Conservation (phyloP, 2,329 filamentous ascomycete species). For the Neoascochyta sp. region DNA sequence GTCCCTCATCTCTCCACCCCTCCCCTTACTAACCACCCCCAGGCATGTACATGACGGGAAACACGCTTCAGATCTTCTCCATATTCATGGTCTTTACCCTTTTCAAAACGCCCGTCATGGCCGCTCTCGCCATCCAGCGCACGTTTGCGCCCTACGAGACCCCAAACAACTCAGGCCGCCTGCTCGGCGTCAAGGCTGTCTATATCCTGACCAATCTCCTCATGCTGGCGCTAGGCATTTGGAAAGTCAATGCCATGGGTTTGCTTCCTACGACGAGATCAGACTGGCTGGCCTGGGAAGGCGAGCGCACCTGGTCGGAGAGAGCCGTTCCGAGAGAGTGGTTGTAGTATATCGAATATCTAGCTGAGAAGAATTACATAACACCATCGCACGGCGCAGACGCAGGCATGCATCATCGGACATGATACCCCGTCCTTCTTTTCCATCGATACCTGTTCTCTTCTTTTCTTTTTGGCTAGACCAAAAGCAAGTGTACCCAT, state of each 20-base stretch:
- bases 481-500: too few species aligned
- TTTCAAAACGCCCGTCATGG: slow-evolving; percentile 92
- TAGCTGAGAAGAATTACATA: too few species aligned
- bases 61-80: slow-evolving; percentile 96
- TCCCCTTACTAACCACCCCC: neutral
- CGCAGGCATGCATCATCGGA: too few species aligned
- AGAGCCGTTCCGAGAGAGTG: slow-evolving; percentile 36
- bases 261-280: slow-evolving; percentile 92
- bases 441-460: too few species aligned
- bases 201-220: slow-evolving; percentile 85
- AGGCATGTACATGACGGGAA: slow-evolving; percentile 98
- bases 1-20: neutral
- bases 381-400: slow-evolving; percentile 8
- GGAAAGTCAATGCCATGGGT: slow-evolving; percentile 97
- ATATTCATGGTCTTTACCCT: slow-evolving; percentile 99
- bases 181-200: slow-evolving; percentile 79
- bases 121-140: slow-evolving; percentile 74
- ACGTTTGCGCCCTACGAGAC: slow-evolving; percentile 92
- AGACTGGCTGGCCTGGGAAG: slow-evolving; percentile 97
- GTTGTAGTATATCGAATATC: slow-evolving; percentile 19
- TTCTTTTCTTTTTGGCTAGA: too few species aligned
- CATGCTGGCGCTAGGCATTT: slow-evolving; percentile 79
- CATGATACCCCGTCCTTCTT: too few species aligned
- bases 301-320: slow-evolving; percentile 52
- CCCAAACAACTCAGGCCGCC: slow-evolving; percentile 66